Base-by-base conservation (phyloP, 2,329 filamentous ascomycete species). In the Albifimbria verrucaria region DNA sequence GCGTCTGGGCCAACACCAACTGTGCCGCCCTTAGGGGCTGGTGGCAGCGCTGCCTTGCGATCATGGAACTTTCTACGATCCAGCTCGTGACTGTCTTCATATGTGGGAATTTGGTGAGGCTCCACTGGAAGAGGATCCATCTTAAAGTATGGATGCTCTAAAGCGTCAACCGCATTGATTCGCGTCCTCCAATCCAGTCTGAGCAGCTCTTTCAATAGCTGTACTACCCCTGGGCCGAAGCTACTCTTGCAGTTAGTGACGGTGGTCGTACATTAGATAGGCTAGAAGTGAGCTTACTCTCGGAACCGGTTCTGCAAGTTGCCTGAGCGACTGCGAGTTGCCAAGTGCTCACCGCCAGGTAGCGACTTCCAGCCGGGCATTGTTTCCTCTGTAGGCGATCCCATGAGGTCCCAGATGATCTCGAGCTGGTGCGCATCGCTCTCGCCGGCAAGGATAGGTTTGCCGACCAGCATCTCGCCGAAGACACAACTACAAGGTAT, bases 21-120 rank as follows among this genome's bases (percentile, higher is more conserved):
- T 1, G 90, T 92, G 4, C 91, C 93, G 12, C 92, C 93, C 61
- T 93, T 92, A 0, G 94, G 94, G 1, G 93, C 94, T 12, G 94
- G 93, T 4, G 93, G 93, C 11, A 93, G 80, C 21, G 87, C 88
- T 21, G 88, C 88, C 65, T 90, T 90, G 64, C 94, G 88, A 54
- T 92, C 89, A 59, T 95, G 88, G 62, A 92, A 93, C 71, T 93
- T 95, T 68, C 92, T 85, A 49, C 93, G 84, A 68, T 99, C 94
- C n/a, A 97, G 78, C 70, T 99, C 94, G 71, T 99, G 94, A 44
- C 92, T 96, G 64, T 97, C 93, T 66, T 96, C 90, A 65, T 96
- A 97, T 17, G 77, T 82, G 2, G 94, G 94, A n/a, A 99, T 81
- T 49, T 97, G 92, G 58, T 88, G 87, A 1, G 94, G 91, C 52